Conservation (phyloP, 495 filamentous ascomycete genomes). For the Daldinia grandis region DNA sequence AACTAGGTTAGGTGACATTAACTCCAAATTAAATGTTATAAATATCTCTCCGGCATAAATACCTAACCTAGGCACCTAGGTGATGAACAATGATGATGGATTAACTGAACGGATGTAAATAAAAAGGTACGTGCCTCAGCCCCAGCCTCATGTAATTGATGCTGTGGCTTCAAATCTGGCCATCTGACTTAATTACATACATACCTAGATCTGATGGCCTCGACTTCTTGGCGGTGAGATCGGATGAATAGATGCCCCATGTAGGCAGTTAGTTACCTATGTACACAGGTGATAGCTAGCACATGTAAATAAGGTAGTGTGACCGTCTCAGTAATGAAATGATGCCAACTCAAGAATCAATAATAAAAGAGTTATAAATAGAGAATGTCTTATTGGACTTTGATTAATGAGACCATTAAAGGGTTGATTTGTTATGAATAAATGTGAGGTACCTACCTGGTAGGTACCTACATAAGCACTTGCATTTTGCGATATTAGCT, state of each 20-base stretch:
- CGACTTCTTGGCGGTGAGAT: conserved; percentile 15
- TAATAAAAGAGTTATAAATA: neutral
- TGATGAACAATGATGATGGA: neutral
- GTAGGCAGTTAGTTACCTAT: neutral
- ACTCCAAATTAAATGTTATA: neutral
- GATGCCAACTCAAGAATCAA: neutral
- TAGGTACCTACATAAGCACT: neutral
- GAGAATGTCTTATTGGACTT: neutral
- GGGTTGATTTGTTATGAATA: neutral
- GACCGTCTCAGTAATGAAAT: neutral
- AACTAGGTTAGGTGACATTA: neutral
- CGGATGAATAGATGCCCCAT: neutral
- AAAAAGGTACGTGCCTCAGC: conserved; percentile 2
- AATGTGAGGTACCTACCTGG: neutral
- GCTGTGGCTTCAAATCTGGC: conserved; percentile 5
- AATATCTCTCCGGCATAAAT: neutral
- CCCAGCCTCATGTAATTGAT: neutral
- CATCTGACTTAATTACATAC: conserved; percentile 32
- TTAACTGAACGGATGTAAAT: neutral
- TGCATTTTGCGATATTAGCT: conserved; percentile 6
- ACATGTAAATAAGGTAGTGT: too few relatives aligned
- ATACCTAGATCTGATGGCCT: conserved; percentile 23
- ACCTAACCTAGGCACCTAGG: too few relatives aligned
- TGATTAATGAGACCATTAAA: neutral
- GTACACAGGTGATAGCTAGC: too few relatives aligned